These are phyloP conservation scores for Ampelomyces quisqualis DNA, from an alignment of 2,329 filamentous ascomycete species.

Conservation along the genomic window DNA sequence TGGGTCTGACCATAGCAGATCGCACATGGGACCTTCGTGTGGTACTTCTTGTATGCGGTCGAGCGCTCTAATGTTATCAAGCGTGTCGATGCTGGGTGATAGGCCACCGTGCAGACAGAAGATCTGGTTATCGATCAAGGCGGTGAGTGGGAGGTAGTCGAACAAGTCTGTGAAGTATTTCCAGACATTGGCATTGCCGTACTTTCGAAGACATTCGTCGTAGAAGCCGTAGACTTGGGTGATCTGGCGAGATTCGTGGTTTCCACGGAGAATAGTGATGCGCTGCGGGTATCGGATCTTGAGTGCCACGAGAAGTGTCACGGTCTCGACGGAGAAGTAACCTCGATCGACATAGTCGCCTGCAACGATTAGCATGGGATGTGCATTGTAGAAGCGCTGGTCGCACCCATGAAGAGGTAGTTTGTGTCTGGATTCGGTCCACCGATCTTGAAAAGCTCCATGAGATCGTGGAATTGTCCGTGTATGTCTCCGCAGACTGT, in stretches of 20 bases:
- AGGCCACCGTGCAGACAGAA: conserved; percentile 72
- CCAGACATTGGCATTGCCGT: conserved; percentile 76
- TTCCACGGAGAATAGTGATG: conserved; percentile 97
- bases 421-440: conserved; percentile 98
- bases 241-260: conserved; percentile 75
- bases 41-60: conserved; percentile 66
- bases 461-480: conserved; percentile 97
- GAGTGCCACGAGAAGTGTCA: conserved; percentile 91
- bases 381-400: background rate
- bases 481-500: conserved; percentile 99
- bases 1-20: conserved; percentile 81
- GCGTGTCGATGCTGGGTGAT: conserved; percentile 70
- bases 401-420: conserved; percentile 93
- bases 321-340: conserved; percentile 98
- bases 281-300: conserved; percentile 98
- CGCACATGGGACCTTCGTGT: conserved; percentile 75
- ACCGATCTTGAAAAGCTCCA: conserved; percentile 99
- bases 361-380: conserved; percentile 44
- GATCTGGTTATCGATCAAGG: conserved; percentile 72
- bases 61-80: conserved; percentile 65
- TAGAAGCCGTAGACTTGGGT: conserved; percentile 79
- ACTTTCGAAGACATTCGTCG: conserved; percentile 75
- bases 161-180: conserved; percentile 78
- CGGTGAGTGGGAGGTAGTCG: conserved; percentile 72
- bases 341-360: conserved; percentile 98